Evolutionary conservation across 2,329 filamentous ascomycete species (phyloP).

Genomic region (Blastomyces gilchristii): DNA sequence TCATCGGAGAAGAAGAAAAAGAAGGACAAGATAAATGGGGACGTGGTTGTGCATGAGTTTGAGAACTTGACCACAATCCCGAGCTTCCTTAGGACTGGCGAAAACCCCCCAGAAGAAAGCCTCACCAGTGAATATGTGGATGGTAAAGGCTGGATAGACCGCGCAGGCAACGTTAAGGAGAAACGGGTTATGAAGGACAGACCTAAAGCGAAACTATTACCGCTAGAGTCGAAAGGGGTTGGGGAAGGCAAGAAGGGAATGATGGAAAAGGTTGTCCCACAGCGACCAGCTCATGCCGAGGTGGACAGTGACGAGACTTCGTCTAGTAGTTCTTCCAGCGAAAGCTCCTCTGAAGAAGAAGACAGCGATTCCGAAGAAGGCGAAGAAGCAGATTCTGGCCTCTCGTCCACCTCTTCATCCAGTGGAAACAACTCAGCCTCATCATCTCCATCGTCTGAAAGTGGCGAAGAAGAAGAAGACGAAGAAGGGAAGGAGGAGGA

Average conservation of each 20-base stretch:
- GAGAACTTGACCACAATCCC: slow-evolving; percentile 73
- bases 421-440: neutral
- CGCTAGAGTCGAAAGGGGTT: slow-evolving; percentile 7
- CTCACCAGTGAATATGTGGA: slow-evolving; percentile 61
- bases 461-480: slow-evolving; percentile 19
- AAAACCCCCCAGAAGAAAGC: slow-evolving; percentile 36
- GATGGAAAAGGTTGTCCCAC: slow-evolving; percentile 14
- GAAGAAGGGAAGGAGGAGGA: slow-evolving; percentile 19
- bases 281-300: slow-evolving; percentile 21
- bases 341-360: slow-evolving; percentile 21
- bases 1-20: slow-evolving; percentile 37
- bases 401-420: neutral
- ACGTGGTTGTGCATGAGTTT: slow-evolving; percentile 76
- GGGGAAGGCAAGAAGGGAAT: slow-evolving; percentile 13
- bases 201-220: slow-evolving; percentile 21
- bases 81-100: slow-evolving; percentile 59
- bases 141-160: slow-evolving; percentile 80
- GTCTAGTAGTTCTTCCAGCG: slow-evolving; percentile 19
- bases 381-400: neutral
- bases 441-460: slow-evolving; percentile 14
- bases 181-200: slow-evolving; percentile 22
- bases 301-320: slow-evolving; percentile 22
- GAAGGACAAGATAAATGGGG: slow-evolving; percentile 52
- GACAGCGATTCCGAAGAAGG: slow-evolving; percentile 8
- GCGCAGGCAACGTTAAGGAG: slow-evolving; percentile 59